A percentile compares a stretch with the other conserved stretches of the same genome.
Conservation (phyloP, 306 rosid genomes). For the Cucumis melo region DNA sequence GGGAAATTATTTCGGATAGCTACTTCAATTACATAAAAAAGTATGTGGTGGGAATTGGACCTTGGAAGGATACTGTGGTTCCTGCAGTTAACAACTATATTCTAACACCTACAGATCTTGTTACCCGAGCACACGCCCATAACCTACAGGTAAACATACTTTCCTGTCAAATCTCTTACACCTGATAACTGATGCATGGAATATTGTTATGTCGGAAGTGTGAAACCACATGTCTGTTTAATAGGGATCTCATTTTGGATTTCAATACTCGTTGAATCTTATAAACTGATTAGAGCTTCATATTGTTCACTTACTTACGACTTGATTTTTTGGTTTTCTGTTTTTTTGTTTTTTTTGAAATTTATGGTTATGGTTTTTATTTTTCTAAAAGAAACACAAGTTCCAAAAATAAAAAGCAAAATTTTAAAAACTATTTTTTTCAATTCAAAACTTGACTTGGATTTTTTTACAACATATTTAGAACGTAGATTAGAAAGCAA, state of each 20-base stretch:
- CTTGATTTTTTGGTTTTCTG: too few species aligned
- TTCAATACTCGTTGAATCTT: background rate
- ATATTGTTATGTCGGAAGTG: background rate
- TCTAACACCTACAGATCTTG: conserved; percentile 53
- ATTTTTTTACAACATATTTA: too few species aligned
- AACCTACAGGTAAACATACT: conserved; percentile 53
- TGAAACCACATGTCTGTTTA: background rate
- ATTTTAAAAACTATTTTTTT: background rate
- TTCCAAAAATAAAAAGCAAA: too few species aligned
- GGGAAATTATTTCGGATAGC: conserved; percentile 75
- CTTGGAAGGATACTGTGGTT: conserved; percentile 83
- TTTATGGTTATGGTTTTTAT: background rate
- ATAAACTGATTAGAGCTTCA: background rate
- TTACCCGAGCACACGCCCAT: conserved; percentile 67
- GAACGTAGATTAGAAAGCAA: too few species aligned
- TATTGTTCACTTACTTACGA: background rate
- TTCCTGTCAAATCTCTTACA: background rate
- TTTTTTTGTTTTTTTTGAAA: too few species aligned
- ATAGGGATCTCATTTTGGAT: background rate
- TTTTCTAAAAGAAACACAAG: too few species aligned
- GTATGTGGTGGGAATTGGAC: conserved; percentile 84
- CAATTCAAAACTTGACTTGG: background rate
- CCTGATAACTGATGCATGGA: background rate
- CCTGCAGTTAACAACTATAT: conserved; percentile 41
- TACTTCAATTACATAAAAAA: conserved; percentile 55